Evolutionary conservation across 2,329 filamentous ascomycete genomes (phyloP), one percentile per base, ranked within the genome.

Genomic region (Fusarium nanum): DNA sequence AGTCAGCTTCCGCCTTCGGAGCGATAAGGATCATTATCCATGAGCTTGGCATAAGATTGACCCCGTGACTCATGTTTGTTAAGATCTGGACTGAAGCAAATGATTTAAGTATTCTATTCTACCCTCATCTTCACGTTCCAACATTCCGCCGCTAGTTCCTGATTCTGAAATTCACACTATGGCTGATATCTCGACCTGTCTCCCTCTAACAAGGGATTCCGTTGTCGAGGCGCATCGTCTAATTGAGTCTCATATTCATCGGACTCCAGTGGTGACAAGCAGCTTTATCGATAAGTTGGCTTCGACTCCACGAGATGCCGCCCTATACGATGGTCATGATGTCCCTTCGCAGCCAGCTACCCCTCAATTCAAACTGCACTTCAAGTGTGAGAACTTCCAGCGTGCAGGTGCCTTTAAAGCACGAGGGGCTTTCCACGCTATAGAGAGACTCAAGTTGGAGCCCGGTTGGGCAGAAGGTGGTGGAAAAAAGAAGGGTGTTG

Each of bases 311-410:
- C 30, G 32, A 16, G 45, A 52, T 28, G 3, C 2, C 2, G 25
- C 25, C n/a, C 23, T 11, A 0, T 7, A 12, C 16, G 18, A 3
- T 25, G 16, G 16, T 1, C 25, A 30, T 3, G 13, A 25, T 3
- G 12, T 6, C 4, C 16, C 16, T n/a, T 6, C 9, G 2, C 20
- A 57, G 13, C 25, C 25, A 5, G 45, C 34, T 2, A 57, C 42
- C 10, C n/a, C 45, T 20, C 45, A 22, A 2, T 41, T 52, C 20
- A 57, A 20, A 5, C 5, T 57, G 8, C 50, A 47, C 32, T 57
- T 57, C 32, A 57, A 57, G 14, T 52, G 55, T 10, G 55, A 57
- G 2, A 57, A 57, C 16, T 57, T 57, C 8, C 55, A 57, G 22
- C 55, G 45, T 8, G 25, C 45, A 7, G 55, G 55, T 1, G 55